Base-by-base conservation (phyloP, 2,329 filamentous ascomycete species). In the Alternaria sp. region DNA sequence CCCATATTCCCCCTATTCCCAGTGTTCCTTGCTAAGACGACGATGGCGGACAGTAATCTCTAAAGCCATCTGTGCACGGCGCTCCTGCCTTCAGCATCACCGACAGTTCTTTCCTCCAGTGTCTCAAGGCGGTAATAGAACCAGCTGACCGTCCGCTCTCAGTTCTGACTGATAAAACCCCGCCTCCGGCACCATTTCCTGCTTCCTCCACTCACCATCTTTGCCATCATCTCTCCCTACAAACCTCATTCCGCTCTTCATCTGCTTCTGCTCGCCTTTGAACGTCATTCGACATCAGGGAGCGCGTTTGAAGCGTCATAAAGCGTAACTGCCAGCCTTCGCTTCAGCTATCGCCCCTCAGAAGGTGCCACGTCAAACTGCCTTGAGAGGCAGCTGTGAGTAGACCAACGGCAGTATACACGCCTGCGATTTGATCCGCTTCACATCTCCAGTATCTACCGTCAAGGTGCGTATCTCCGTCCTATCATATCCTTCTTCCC, bases 41-140 rank as follows among this genome's bases (percentile, higher is more conserved):
- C 36, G 36, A 43, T 59, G 54, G 25, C 50, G 51, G 43, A 68
- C 66, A 76, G 71, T 75, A 75, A 75, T 75, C 68, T 66, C 63
- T 68, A 67, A 63, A 69, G 53, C 59, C 59, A 52, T 56, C 59
- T 54, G 55, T 62, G 66, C 62, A 60, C 57, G 62, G 63, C 55
- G 69, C 61, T 65, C 64, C 64, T 66, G 60, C 66, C 62, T 49
- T 50, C 32, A 50, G 65, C 46, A 59, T 55, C 60, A 54, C 53
- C 68, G 54, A 65, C 58, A 36, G 64, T 64, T 64, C 62, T 66
- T 49, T 53, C 50, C 55, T 52, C 40, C 56, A 53, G 48, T 53
- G 30, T 41, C 38, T 57, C 36, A 54, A 62, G 40, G 49, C 57
- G 55, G 45, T 56, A 54, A 44, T 57, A 54, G 54, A 63, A 53